These are phyloP conservation scores for Metschnikowia drakensbergensis DNA, from an alignment of 805 yeast genomes.

Conservation along the genomic window DNA sequence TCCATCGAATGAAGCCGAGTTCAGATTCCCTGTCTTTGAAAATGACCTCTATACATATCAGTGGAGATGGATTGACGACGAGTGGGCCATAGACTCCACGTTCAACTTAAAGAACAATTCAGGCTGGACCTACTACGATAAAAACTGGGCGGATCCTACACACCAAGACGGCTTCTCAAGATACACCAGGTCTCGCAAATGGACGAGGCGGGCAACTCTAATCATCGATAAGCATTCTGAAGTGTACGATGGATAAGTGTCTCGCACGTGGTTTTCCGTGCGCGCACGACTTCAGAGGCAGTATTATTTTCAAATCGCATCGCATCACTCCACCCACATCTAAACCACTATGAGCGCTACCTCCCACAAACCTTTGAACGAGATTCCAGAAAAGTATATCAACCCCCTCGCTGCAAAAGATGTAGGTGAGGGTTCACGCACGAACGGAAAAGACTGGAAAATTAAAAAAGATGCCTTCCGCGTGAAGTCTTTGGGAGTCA, in stretches of 20 bases:
- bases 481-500: constrained; percentile 57
- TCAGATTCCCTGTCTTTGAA: constrained; percentile 44
- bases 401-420: constrained; percentile 33
- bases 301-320: constrained; percentile 4
- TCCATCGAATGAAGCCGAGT: constrained; percentile 18
- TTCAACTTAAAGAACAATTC: constrained; percentile 35
- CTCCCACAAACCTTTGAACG: constrained; percentile 25
- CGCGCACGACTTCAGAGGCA: constrained; percentile 4
- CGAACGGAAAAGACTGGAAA: constrained; percentile 75
- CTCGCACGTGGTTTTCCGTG: constrained; percentile 1
- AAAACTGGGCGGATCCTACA: constrained; percentile 44
- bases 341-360: constrained; percentile 29
- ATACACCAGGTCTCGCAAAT: constrained; percentile 50
- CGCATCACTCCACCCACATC: constrained; percentile 4
- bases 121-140: constrained; percentile 57
- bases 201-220: constrained; percentile 46
- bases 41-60: constrained; percentile 35
- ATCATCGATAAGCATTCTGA: constrained; percentile 21
- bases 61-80: constrained; percentile 57
- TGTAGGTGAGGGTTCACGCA: constrained; percentile 45
- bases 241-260: constrained; percentile 7
- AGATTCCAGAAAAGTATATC: constrained; percentile 34
- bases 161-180: constrained; percentile 44
- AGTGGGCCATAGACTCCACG: constrained; percentile 46
- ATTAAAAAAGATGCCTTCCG: constrained; percentile 64